Conservation (phyloP, 23 red algal species). For the Gracilariopsis chorda region DNA sequence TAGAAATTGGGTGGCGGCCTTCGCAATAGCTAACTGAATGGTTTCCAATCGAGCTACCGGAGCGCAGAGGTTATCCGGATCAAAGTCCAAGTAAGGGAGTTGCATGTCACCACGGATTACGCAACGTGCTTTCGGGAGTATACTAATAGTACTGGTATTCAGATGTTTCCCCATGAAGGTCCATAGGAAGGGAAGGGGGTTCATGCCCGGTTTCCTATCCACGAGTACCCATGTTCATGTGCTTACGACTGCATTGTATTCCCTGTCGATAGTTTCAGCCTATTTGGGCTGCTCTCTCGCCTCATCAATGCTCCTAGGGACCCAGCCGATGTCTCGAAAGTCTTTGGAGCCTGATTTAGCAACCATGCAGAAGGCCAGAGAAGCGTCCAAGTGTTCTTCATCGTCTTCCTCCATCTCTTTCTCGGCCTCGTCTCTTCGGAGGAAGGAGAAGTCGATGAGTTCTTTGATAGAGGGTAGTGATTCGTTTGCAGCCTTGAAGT, state of each 20-base stretch:
- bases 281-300: neutral
- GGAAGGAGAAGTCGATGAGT: neutral
- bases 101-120: neutral
- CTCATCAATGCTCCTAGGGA: neutral
- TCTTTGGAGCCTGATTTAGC: neutral
- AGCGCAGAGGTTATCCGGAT: neutral
- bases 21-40: neutral
- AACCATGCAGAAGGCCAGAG: neutral
- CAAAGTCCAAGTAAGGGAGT: neutral
- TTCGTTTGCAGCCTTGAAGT: neutral
- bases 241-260: neutral
- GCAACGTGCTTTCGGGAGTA: slow-evolving; percentile 13
- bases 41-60: slow-evolving; percentile 7
- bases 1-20: neutral
- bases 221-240: neutral
- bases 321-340: neutral
- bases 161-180: neutral
- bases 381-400: neutral
- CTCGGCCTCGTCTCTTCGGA: neutral
- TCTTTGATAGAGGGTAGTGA: neutral
- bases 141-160: neutral
- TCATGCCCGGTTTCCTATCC: neutral
- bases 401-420: neutral
- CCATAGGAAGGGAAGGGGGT: neutral
- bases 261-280: slow-evolving; percentile 11